Base-by-base conservation (phyloP, 176 grass and related monocot species). In the Triticum urartu region DNA sequence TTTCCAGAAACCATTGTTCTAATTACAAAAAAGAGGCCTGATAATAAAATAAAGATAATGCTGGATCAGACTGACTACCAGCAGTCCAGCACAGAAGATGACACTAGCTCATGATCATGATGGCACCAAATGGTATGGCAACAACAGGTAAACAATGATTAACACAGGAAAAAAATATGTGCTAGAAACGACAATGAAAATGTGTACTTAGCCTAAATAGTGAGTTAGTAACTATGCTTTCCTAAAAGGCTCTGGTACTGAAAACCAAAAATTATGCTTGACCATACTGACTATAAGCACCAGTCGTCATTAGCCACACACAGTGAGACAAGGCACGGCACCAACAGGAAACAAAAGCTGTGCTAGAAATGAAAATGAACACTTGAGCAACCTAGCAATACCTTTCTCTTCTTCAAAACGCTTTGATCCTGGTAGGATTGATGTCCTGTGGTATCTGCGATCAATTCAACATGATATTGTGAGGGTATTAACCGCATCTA, bases 381-480 rank as follows among this genome's bases (percentile, higher is more conserved):
- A 43, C 5, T 4, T 85, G 26, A 20, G 74, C 60, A 81, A 28
- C 63, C 28, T 60, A 80, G 33, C 61, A 89, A 22, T 80, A 98
- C 97, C 97, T 98, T 95, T 82, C 92, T 98, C 88, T 89, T 98
- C 83, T 94, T 95, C 73, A 59, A 22, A 61, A 68, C 73, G 80
- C 69, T 89, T 90, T 83, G 82, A 54, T 68, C 91, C 45, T 83
- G 69, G 64, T 66, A 81, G 78, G 86, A 94, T 33, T 84, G 39
- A 72, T 28, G 30, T 15, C 50, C 78, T 52, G 59, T 60, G 26
- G 60, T 62, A 67, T 87, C 78, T 94, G 70, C 66, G 61, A 80
- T 32, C 35, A 75, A 40, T 67, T 75, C 38, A 47, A 68, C 30
- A 68, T 30, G 67, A 64, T 15, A 64, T 5, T 25, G 48, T 52